Evolutionary conservation across 2,329 filamentous ascomycete species (phyloP).

Genomic region (Paecilomyces formosus): DNA sequence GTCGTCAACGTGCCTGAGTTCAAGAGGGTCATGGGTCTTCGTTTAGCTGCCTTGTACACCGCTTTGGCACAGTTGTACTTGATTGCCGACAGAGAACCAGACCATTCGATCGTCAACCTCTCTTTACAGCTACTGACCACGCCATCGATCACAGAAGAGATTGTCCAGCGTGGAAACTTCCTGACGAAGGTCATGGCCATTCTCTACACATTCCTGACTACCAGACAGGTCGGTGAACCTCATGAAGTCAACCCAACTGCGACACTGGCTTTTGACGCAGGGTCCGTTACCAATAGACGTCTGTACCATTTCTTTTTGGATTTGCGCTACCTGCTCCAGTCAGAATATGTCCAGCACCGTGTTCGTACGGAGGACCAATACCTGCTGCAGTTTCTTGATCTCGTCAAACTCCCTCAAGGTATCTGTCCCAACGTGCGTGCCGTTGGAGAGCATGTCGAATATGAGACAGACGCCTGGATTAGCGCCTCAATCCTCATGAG

Average conservation of each 20-base stretch:
- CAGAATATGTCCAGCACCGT: constrained; percentile 77
- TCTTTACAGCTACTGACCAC: constrained; percentile 96
- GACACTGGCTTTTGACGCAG: constrained; percentile 85
- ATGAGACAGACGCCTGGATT: constrained; percentile 97
- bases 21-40: constrained; percentile 83
- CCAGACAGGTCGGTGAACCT: constrained; percentile 88
- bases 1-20: constrained; percentile 94
- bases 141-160: constrained; percentile 90
- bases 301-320: constrained; percentile 99
- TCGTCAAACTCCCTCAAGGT: constrained; percentile 93
- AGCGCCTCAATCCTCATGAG: constrained; percentile 88
- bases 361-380: constrained; percentile 80
- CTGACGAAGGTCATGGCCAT: constrained; percentile 93
- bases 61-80: constrained; percentile 89
- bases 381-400: constrained; percentile 85
- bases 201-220: constrained; percentile 93
- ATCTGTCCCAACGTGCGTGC: constrained; percentile 92
- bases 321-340: constrained; percentile 81
- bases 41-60: constrained; percentile 94
- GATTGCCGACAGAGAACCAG: constrained; percentile 90
- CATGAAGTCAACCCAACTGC: constrained; percentile 80
- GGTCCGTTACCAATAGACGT: constrained; percentile 86
- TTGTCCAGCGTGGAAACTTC: constrained; percentile 92
- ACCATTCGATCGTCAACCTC: constrained; percentile 97
- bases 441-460: constrained; percentile 92